Percentiles rank a stretch among this genome's conserved stretches.
These are phyloP conservation scores for Arachnomyces sp. DNA, from an alignment of 2,329 filamentous ascomycete species.

Conservation along the genomic window DNA sequence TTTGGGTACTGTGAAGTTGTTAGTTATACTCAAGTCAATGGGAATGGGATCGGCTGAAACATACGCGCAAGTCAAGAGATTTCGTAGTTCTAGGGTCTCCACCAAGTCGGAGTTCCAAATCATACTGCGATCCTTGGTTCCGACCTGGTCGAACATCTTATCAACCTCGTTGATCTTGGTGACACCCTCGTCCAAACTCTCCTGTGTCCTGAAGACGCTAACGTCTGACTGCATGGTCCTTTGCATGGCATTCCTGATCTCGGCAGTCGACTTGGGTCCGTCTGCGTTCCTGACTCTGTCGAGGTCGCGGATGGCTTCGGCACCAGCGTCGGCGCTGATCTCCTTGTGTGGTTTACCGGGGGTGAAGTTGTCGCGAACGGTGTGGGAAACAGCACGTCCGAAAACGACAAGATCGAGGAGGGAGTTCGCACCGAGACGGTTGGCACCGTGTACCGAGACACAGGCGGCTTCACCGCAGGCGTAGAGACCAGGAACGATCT, in stretches of 20 bases:
- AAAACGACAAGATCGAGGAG: conserved; percentile 96
- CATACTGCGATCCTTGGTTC: conserved; percentile 98
- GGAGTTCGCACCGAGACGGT: conserved; percentile 96
- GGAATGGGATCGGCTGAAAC: conserved; percentile 29
- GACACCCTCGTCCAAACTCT: conserved; percentile 89
- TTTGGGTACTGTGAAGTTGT: conserved; percentile 60
- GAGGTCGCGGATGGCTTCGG: conserved; percentile 75
- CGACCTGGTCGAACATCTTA: conserved; percentile 67
- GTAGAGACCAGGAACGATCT: conserved; percentile 89
- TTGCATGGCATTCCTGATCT: conserved; percentile 88
- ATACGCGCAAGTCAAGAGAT: conserved; percentile 92
- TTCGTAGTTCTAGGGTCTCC: conserved; percentile 90
- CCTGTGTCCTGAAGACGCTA: conserved; percentile 90
- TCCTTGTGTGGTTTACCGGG: conserved; percentile 74
- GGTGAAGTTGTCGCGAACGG: conserved; percentile 86
- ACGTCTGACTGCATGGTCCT: conserved; percentile 98
- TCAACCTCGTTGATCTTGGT: conserved; percentile 80
- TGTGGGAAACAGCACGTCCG: conserved; percentile 93
- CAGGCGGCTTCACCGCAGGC: conserved; percentile 96
- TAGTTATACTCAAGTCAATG: conserved; percentile 7
- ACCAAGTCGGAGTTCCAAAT: conserved; percentile 99
- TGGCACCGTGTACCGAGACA: conserved; percentile 96
- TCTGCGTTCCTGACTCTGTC: conserved; percentile 77
- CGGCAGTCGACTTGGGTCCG: conserved; percentile 77
- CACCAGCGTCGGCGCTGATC: conserved; percentile 74